Evolutionary conservation across 139 green algal species (phyloP), one percentile per base, ranked within the genome.

Genomic region (Chlamydomonas sphaeroides): DNA sequence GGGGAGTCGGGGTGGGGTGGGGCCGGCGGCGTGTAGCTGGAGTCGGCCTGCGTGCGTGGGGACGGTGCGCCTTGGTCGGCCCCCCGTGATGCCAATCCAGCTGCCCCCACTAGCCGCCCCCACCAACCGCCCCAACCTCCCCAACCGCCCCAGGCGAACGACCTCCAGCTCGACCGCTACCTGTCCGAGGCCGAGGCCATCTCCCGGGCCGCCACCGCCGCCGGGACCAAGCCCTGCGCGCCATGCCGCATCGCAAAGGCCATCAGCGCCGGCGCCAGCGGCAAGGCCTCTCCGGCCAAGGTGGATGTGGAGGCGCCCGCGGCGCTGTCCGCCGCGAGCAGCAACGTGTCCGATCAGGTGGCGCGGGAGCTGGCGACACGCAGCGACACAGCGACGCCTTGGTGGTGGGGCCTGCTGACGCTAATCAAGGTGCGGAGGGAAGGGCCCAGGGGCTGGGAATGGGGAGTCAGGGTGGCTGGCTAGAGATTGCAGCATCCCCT

Each of bases 321-420:
- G 45, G 11, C 45, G 45, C 45, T 53, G 45, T 21, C 45, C 45
- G 45, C 45, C 45, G 14, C 45, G 45, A 21, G 11, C 10, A 53
- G 11, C 45, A 14, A 10, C 11, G 11, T 53, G 17, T 32, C 23
- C 25, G 56, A 21, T 7, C 23, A 77, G 65, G 77, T 85, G 8
- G 78, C 79, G 30, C 53, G 78, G 61, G 85, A 94, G 68, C 89
- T 97, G 42, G 70, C 84, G 30, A 87, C 90, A 0, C 87, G 66
- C 78, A 77, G 69, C 11, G 88, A 84, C 30, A 96, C 94, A 4
- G 84, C 89, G 17, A 96, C 92, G 23, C 92, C 93, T 18, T 88
- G 87, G 63, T 97, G 89, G 90, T 93, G 86, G 88, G 91, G 67
- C 36, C 79, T 96, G n/a, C 74, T n/a, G 57, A 90, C 76, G 20